These are phyloP conservation scores for Cocos nucifera DNA, from an alignment of 176 grass and related monocot genomes.

Conservation along the genomic window DNA sequence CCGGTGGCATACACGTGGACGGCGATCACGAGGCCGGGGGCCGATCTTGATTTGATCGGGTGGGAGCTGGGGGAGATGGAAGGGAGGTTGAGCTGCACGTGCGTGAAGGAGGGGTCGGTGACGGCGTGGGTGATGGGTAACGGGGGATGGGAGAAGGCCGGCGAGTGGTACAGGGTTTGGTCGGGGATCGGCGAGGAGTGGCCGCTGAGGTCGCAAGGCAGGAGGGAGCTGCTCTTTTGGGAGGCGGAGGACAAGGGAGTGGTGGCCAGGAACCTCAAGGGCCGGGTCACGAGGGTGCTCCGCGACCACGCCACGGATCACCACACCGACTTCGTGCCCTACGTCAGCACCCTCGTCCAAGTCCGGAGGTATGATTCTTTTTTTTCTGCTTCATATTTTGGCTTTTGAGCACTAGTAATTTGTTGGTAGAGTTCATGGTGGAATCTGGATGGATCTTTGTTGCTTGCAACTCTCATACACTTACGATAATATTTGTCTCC, in stretches of 20 bases:
- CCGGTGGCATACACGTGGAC: not conserved
- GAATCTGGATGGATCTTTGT: too few relatives aligned
- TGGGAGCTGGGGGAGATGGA: conserved; percentile 74
- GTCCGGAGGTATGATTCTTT: conserved; percentile 24
- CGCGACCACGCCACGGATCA: conserved; percentile 12
- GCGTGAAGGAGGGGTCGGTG: not conserved
- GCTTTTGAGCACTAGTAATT: too few relatives aligned
- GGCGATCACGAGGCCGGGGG: conserved; percentile 16
- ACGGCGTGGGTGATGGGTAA: conserved; percentile 1
- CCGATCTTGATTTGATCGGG: not conserved
- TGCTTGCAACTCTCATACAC: too few relatives aligned
- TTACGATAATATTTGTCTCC: too few relatives aligned
- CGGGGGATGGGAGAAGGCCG: not conserved
- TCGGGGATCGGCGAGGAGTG: conserved; percentile 15
- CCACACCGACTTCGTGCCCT: conserved; percentile 43
- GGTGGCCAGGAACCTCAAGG: not conserved
- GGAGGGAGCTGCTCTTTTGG: conserved; percentile 28
- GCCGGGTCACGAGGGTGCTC: conserved; percentile 22
- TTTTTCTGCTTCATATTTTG: too few relatives aligned
- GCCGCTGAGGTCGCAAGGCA: conserved; percentile 34
- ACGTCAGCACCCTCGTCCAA: conserved; percentile 22
- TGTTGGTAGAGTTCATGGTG: too few relatives aligned
- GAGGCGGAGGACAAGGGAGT: too few relatives aligned
- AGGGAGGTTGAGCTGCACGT: conserved; percentile 18
- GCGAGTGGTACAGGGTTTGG: not conserved